Evolutionary conservation across 2,329 filamentous ascomycete genomes (phyloP).

Genomic region (Fusarium sp.): DNA sequence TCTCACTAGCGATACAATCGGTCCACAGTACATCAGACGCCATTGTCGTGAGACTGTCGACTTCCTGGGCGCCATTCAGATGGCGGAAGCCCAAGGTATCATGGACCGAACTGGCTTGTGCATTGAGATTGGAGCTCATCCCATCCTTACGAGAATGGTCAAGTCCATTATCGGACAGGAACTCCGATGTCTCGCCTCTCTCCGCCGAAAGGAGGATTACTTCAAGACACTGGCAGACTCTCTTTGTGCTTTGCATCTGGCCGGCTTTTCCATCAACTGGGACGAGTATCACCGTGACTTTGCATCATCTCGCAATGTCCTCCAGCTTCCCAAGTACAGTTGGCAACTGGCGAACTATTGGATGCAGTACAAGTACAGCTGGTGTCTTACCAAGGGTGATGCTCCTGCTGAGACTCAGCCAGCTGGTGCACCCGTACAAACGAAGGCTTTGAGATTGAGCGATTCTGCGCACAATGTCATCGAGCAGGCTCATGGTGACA

Average conservation of each 20-base stretch:
- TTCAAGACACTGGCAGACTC: slow-evolving; percentile 73
- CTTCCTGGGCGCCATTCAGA: slow-evolving; percentile 69
- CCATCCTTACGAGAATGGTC: slow-evolving; percentile 72
- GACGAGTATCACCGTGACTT: slow-evolving; percentile 75
- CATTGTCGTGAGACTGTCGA: slow-evolving; percentile 75
- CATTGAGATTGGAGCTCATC: slow-evolving; percentile 77
- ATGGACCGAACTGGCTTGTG: slow-evolving; percentile 70
- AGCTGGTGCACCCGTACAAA: accelerated
- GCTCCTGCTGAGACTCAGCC: neutral
- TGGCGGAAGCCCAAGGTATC: slow-evolving; percentile 60
- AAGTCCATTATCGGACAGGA: slow-evolving; percentile 68
- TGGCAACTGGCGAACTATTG: slow-evolving; percentile 82
- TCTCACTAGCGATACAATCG: slow-evolving; percentile 72
- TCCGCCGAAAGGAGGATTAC: slow-evolving; percentile 72
- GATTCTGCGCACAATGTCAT: neutral
- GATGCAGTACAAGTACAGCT: slow-evolving; percentile 75
- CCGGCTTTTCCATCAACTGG: slow-evolving; percentile 72
- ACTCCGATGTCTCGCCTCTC: slow-evolving; percentile 67
- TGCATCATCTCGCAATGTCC: slow-evolving; percentile 57
- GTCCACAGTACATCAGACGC: slow-evolving; percentile 69
- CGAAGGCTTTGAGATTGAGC: neutral
- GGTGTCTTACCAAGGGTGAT: slow-evolving; percentile 74
- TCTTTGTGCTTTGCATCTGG: slow-evolving; percentile 68
- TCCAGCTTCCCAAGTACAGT: slow-evolving; percentile 75
- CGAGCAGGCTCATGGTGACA: neutral